Base-by-base conservation (phyloP, 2,329 filamentous ascomycete species). In the Arthrobotrys megalospora region DNA sequence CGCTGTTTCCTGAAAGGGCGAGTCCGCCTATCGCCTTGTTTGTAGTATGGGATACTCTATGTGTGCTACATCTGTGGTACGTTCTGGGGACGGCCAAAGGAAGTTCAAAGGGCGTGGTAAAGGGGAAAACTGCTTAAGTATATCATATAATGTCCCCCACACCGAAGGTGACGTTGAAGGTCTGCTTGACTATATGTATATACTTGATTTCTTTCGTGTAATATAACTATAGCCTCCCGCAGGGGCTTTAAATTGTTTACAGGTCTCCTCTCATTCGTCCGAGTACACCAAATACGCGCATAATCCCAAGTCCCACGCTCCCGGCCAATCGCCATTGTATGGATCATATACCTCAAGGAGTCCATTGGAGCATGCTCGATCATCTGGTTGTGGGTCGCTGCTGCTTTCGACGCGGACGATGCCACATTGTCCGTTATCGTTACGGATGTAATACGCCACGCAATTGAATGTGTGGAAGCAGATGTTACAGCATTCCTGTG, bases 1-100 rank as follows among this genome's bases (percentile, higher is more conserved):
- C 43, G 11, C 2, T 72, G n/a, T 78, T 72, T n/a, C 75, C 75
- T 11, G 75, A 78, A 36, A 52, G 75, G 28, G 62, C 75, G 36
- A 78, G 75, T 19, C 75, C 75, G 10, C 75, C 75, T 12, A 78
- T 72, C 41, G 75, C 75, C 10, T 43, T 78, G 19, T 78, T 78
- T 67, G 75, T 78, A 10, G 62, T 78, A 11, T 78, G 75, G 75
- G 75, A 78, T 72, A 53, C 16, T 16, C 12, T 78, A 62, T 78
- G 75, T 14, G 75, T 78, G 6, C 10, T 67, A 11, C 75, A 78
- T 53, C 19, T 78, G 34, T 78, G 75, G 75, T 78, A 63, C 21
- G 75, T 78, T 11, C 52, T 78, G 7, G 75, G 75, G 34, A 78
- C 75, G 11, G 75, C 75, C 28, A 72, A 55, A 14, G 75, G 75